Conservation (phyloP, 352 stramenopile species). For the Globisporangium spinosum region DNA sequence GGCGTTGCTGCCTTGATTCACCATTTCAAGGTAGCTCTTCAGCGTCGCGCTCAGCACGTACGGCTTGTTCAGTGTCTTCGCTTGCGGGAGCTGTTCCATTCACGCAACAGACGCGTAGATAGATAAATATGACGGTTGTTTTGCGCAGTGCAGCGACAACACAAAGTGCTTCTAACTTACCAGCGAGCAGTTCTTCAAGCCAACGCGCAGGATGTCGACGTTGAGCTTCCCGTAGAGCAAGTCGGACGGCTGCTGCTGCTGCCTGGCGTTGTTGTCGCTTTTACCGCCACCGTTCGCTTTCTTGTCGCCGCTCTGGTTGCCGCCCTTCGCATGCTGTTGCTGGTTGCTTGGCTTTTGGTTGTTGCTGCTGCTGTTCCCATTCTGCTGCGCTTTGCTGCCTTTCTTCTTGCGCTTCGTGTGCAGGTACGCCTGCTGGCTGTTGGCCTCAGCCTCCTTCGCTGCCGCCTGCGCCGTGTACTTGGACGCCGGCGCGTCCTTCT, state of each 20-base stretch:
- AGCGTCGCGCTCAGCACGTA: slow-evolving; percentile 31
- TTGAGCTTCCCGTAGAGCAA: slow-evolving; percentile 56
- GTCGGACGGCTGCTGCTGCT: slow-evolving; percentile 23
- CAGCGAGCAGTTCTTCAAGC: slow-evolving; percentile 70
- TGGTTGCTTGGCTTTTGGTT: neutral
- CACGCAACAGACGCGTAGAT: neutral
- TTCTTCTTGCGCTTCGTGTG: slow-evolving; percentile 59
- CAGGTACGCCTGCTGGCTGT: slow-evolving; percentile 62
- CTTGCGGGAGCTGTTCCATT: slow-evolving; percentile 26
- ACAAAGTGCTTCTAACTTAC: slow-evolving; percentile 22
- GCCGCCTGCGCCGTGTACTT: slow-evolving; percentile 73
- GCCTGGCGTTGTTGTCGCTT: slow-evolving; percentile 12
- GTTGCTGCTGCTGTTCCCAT: slow-evolving; percentile 9
- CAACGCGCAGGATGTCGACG: slow-evolving; percentile 41
- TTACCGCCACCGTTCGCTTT: slow-evolving; percentile 12
- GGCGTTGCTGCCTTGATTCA: slow-evolving; percentile 16
- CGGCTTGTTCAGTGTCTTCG: slow-evolving; percentile 22
- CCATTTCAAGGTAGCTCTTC: slow-evolving; percentile 36
- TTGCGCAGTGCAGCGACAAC: neutral
- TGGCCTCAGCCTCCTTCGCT: slow-evolving; percentile 28
- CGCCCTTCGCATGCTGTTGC: slow-evolving; percentile 2
- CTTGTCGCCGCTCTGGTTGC: neutral
- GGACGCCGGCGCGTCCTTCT: slow-evolving; percentile 28
- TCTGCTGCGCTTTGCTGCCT: neutral
- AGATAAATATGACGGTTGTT: neutral